Base-by-base conservation (phyloP, 2,329 filamentous ascomycete species). In the Aureobasidium namibiae region DNA sequence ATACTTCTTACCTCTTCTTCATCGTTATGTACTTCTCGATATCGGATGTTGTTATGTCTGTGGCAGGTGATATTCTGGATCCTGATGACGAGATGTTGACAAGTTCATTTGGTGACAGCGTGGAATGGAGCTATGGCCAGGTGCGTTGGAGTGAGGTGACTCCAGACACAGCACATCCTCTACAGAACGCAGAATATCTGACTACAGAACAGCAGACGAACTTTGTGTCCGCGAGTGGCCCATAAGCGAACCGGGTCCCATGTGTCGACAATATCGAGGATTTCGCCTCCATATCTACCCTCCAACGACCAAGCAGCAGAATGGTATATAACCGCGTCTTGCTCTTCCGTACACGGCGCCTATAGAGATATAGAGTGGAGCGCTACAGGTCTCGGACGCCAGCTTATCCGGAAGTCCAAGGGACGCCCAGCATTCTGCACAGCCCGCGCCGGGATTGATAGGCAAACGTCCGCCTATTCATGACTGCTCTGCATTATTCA, bases 341-440 rank as follows among this genome's bases (percentile, higher is more conserved):
- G 5, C 29, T 31, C 29, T 31, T 31, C 10, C 29, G 29, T 31
- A 31, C 29, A n/a, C n/a, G n/a, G 29, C 29, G 5, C 29, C 29
- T 6, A 31, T 31, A 6, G 5, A 31, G n/a, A n/a, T n/a, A 31
- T 31, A 31, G 29, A 31, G 10, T 9, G 33, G 10, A 50, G 33
- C 5, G 8, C n/a, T 5, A 5, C 5, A 34, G 44, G 3, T n/a
- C n/a, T 14, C 42, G n/a, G 4, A 9, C 14, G 36, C 10, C 49
- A 23, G 34, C 49, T 8, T 41, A 8, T 14, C 38, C 23, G 31
- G 53, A 36, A 29, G 41, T 29, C 39, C 53, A 46, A 46, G 53
- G 46, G 23, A 56, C 36, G 53, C 53, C 41, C 53, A 56, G 41
- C 53, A 56, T 42, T 33, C 16, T 56, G 52, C 52, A 56, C 38